Percentiles rank a stretch among this genome's conserved stretches.
These are phyloP conservation scores for Carex scoparia DNA, from an alignment of 176 grass and related monocot genomes.

Conservation along the genomic window DNA sequence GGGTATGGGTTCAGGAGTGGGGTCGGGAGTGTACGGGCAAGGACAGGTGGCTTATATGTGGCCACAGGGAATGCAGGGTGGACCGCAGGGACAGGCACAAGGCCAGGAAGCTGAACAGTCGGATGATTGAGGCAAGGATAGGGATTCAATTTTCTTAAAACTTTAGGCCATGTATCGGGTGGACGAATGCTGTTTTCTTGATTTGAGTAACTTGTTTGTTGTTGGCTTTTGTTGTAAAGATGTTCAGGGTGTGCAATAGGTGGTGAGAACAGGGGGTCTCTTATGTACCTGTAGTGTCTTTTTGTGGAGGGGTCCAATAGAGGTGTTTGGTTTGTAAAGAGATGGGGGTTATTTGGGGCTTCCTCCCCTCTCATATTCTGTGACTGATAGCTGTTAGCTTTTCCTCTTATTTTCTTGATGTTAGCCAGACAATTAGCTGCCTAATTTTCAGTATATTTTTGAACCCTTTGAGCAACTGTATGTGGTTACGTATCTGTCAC, in stretches of 20 bases:
- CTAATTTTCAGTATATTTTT: neutral
- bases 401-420: neutral
- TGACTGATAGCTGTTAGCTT: neutral
- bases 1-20: conserved; percentile 17
- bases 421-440: neutral
- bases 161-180: neutral
- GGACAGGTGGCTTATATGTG: conserved; percentile 35
- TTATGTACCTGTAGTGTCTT: neutral
- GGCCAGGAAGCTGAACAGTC: conserved; percentile 13
- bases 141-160: conserved; percentile 4
- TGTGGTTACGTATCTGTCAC: neutral
- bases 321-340: conserved; percentile 6
- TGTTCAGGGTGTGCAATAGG: neutral
- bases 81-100: conserved; percentile 1
- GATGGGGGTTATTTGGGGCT: neutral
- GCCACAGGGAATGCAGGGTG: conserved; percentile 17
- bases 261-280: neutral
- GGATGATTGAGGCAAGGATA: neutral
- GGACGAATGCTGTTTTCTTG: neutral
- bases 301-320: neutral
- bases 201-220: conserved; percentile 9
- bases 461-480: neutral
- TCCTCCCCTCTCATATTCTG: neutral
- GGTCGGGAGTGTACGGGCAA: conserved; percentile 12
- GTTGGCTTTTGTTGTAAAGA: conserved; percentile 1